Percentiles rank a stretch among this genome's conserved stretches.
Conservation (phyloP, 345 rosid species). For the Gossypium sturtianum region DNA sequence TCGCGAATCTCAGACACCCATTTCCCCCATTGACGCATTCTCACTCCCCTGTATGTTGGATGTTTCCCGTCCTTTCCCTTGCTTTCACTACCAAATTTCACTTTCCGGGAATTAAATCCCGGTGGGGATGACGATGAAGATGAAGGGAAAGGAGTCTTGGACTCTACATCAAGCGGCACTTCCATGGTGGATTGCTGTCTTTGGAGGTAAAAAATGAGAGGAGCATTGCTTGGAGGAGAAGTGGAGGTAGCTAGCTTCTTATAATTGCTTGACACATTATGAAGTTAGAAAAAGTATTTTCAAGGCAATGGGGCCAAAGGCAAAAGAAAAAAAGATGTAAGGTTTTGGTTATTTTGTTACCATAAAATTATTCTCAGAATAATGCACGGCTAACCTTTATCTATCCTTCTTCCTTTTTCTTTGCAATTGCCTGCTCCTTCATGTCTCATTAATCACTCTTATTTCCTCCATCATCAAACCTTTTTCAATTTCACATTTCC, state of each 20-base stretch:
- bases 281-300: not conserved
- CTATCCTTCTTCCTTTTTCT: not conserved
- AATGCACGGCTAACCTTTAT: not conserved
- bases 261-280: not conserved
- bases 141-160: not conserved
- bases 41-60: slow-evolving; percentile 64
- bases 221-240: slow-evolving; percentile 3
- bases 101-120: not conserved
- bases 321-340: not conserved
- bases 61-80: slow-evolving; percentile 26
- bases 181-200: slow-evolving; percentile 5
- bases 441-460: not conserved
- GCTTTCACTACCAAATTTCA: not conserved
- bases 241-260: not conserved
- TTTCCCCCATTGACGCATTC: slow-evolving; percentile 94
- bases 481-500: too few relatives aligned
- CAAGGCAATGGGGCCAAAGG: slow-evolving; percentile 7
- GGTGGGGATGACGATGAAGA: not conserved
- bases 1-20: slow-evolving; percentile 95
- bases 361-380: not conserved
- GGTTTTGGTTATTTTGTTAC: not conserved
- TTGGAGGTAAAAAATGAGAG: not conserved
- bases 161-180: not conserved
- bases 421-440: too few relatives aligned
- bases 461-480: not conserved